These are phyloP conservation scores for Hypoxylon perforatum DNA, from an alignment of 495 filamentous ascomycete genomes.

Conservation along the genomic window DNA sequence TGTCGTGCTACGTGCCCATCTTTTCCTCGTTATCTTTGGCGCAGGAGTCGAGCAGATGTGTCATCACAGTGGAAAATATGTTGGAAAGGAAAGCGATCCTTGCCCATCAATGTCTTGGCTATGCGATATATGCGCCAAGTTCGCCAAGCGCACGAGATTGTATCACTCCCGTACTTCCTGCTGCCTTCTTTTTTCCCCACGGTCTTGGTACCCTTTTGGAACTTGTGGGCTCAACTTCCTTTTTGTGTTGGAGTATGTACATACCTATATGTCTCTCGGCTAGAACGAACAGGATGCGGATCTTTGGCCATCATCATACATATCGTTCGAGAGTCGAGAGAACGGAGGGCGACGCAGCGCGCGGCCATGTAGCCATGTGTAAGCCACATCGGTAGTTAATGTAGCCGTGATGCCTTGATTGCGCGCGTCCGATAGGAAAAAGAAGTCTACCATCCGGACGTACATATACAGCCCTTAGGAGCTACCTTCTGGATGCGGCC, in stretches of 20 bases:
- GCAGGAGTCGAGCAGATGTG: slow-evolving; percentile 39
- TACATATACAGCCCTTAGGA: slow-evolving; percentile 16
- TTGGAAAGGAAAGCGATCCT: slow-evolving; percentile 42
- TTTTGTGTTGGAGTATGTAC: slow-evolving; percentile 23
- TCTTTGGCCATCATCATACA: slow-evolving; percentile 22
- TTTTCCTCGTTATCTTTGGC: slow-evolving; percentile 34
- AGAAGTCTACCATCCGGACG: slow-evolving; percentile 33
- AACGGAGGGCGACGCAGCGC: slow-evolving; percentile 18
- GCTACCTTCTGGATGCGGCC: slow-evolving; percentile 38
- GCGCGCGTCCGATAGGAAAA: slow-evolving; percentile 36
- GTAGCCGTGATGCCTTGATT: slow-evolving; percentile 26
- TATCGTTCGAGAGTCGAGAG: slow-evolving; percentile 3
- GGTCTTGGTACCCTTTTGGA: slow-evolving; percentile 24
- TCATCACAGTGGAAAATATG: slow-evolving; percentile 26
- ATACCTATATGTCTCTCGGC: slow-evolving; percentile 26
- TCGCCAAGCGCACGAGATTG: slow-evolving; percentile 42
- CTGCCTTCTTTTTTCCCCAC: slow-evolving; percentile 21
- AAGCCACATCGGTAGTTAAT: slow-evolving; percentile 44
- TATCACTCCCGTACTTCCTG: slow-evolving; percentile 36
- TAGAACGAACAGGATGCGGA: slow-evolving; percentile 35
- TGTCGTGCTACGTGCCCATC: slow-evolving; percentile 32
- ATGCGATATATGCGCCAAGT: slow-evolving; percentile 43
- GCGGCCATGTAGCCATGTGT: slow-evolving; percentile 28
- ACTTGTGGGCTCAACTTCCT: slow-evolving; percentile 4
- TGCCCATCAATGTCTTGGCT: slow-evolving; percentile 41